Evolutionary conservation across 2,329 filamentous ascomycete species (phyloP).

Genomic region (Nemania diffusa): DNA sequence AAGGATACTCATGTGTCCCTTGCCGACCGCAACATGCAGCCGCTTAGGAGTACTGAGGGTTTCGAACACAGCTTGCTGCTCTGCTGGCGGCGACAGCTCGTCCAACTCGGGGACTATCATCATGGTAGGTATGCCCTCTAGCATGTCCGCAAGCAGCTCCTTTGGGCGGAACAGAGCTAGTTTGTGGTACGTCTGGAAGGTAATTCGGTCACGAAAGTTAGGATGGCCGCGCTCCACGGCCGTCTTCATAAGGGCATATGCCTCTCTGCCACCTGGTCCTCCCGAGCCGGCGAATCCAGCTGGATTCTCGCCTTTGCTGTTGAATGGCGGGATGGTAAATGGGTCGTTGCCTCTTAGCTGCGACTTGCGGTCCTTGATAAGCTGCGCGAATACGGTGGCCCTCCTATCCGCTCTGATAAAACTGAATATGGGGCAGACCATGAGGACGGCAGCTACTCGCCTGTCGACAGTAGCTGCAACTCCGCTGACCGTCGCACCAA

Average conservation of each 20-base stretch:
- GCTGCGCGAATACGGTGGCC: conserved; percentile 32
- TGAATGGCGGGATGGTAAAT: conserved; percentile 21
- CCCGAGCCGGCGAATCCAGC: conserved; percentile 27
- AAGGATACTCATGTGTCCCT: conserved; percentile 17
- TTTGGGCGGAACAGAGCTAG: conserved; percentile 43
- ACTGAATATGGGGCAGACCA: conserved; percentile 45
- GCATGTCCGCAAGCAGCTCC: conserved; percentile 37
- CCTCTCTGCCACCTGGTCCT: conserved; percentile 38
- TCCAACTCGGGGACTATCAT: conserved; percentile 48
- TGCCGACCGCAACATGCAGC: conserved; percentile 17
- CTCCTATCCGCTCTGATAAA: conserved; percentile 30
- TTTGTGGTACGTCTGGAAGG: conserved; percentile 47
- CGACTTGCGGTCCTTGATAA: conserved; percentile 34
- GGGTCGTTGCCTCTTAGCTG: conserved; percentile 30
- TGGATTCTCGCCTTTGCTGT: conserved; percentile 29
- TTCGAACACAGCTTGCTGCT: conserved; percentile 41
- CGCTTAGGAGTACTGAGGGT: conserved; percentile 21
- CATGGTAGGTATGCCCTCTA: conserved; percentile 39
- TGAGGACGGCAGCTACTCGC: conserved; percentile 14
- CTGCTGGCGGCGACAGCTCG: conserved; percentile 39
- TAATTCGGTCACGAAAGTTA: conserved; percentile 42
- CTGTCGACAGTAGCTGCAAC: conserved; percentile 39
- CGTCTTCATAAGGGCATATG: conserved; percentile 40
- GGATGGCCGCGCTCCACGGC: conserved; percentile 34
- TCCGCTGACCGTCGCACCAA: conserved; percentile 35